phyloP scores from a whole-genome alignment of 192 early-diverging fungal species.

The Backusella mclennaniae region DNA sequence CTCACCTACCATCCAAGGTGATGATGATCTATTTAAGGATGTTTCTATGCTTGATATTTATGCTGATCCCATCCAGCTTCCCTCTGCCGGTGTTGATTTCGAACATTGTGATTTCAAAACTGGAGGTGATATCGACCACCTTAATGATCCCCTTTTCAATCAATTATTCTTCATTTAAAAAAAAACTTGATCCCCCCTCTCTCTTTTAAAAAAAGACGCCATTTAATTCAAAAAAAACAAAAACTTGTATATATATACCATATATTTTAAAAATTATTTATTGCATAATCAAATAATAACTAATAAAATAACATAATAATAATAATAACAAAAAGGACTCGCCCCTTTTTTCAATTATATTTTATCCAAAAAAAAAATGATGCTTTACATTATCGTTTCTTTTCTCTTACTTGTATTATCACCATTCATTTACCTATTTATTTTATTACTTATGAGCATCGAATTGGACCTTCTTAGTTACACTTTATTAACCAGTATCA shows the following conservation, averaged over 20 bases:
- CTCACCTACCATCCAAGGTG: neutral
- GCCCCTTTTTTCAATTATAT: neutral
- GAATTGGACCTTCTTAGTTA: conserved; percentile 51
- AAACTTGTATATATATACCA: conserved; percentile 4
- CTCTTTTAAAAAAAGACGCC: neutral
- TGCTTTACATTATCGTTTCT: neutral
- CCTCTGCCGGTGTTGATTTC: conserved; percentile 9
- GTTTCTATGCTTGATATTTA: neutral
- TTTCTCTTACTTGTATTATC: neutral
- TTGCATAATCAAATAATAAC: neutral
- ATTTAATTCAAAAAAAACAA: neutral
- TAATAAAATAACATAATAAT: neutral
- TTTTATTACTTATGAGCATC: conserved; percentile 16
- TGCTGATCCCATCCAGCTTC: conserved; percentile 8
- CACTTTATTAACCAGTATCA: conserved; percentile 37
- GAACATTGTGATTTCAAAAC: conserved; percentile 16
- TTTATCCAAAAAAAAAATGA: neutral
- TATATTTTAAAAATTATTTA: neutral
- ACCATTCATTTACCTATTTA: neutral
- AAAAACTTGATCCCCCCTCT: neutral
- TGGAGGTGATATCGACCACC: neutral
- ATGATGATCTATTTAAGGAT: conserved; percentile 1
- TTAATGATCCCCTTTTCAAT: conserved; percentile 6
- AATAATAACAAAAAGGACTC: neutral
- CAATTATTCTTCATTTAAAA: conserved; percentile 6